Percentiles rank a stretch among this genome's conserved stretches.
phyloP scores from a whole-genome alignment of 2,329 filamentous ascomycete genomes.

The Teratosphaeria pseudoeucalypti region DNA sequence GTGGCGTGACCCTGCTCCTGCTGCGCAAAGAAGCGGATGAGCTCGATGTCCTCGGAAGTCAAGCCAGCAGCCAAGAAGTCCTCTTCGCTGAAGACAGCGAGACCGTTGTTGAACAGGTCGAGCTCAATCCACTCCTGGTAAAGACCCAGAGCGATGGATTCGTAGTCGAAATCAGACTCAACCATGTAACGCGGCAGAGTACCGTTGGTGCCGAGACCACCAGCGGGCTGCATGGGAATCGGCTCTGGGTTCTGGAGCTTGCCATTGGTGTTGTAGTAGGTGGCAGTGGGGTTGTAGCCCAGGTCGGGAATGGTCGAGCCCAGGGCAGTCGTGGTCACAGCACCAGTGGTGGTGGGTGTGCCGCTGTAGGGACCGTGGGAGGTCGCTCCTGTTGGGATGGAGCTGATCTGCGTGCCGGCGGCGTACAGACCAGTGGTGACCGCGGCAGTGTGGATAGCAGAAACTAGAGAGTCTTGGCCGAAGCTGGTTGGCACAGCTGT shows the following conservation, averaged over 20 bases:
- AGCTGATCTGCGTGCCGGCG: constrained; percentile 37
- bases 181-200: constrained; percentile 64
- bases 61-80: constrained; percentile 63
- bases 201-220: constrained; percentile 71
- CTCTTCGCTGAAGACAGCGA: constrained; percentile 55
- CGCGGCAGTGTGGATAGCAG: constrained; percentile 25
- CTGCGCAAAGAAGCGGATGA: constrained; percentile 67
- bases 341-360: constrained; percentile 58
- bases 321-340: constrained; percentile 42
- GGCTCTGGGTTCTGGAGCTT: constrained; percentile 56
- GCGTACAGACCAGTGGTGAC: constrained; percentile 24
- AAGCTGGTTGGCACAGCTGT: constrained; percentile 32
- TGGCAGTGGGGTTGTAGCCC: constrained; percentile 51
- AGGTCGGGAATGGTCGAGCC: constrained; percentile 44
- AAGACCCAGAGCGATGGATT: constrained; percentile 62
- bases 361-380: constrained; percentile 61
- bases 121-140: constrained; percentile 82
- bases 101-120: constrained; percentile 68
- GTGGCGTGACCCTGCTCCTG: constrained; percentile 73
- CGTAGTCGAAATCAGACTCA: constrained; percentile 72
- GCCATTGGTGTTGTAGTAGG: constrained; percentile 63
- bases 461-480: constrained; percentile 33
- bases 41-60: constrained; percentile 54
- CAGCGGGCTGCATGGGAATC: constrained; percentile 58
- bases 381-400: constrained; percentile 46